Evolutionary conservation across 202 grass and related monocot genomes (phyloP).

Genomic region (Hordeum pubiflorum): DNA sequence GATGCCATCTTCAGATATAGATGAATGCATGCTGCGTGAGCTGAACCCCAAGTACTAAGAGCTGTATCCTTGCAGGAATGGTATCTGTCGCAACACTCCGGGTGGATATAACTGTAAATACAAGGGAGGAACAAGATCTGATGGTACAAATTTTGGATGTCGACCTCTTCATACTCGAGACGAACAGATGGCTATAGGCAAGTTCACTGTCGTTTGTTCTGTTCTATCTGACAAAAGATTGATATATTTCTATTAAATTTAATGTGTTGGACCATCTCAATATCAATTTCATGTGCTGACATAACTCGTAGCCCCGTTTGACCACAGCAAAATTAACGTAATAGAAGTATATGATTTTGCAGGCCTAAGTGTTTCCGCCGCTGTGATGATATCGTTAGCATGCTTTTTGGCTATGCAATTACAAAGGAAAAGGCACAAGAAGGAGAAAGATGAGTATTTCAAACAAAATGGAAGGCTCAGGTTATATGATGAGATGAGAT

Average conservation of each 20-base stretch:
- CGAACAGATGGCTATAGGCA: slow-evolving; percentile 26
- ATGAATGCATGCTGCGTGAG: slow-evolving; percentile 45
- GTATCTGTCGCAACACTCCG: slow-evolving; percentile 31
- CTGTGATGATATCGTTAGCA: background rate
- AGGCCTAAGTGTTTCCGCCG: background rate
- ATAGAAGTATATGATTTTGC: background rate
- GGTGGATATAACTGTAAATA: slow-evolving; percentile 45
- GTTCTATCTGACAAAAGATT: background rate
- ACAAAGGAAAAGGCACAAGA: slow-evolving; percentile 28
- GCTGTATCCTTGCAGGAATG: slow-evolving; percentile 35
- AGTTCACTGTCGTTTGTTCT: background rate
- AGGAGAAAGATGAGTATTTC: slow-evolving; percentile 34
- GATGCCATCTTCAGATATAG: slow-evolving; percentile 33
- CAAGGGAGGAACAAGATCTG: slow-evolving; percentile 8
- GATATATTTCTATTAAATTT: background rate
- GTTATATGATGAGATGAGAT: slow-evolving; percentile 31
- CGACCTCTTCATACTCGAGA: background rate
- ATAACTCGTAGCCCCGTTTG: background rate
- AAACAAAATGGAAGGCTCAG: slow-evolving; percentile 38
- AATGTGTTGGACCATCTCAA: background rate
- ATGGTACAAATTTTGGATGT: slow-evolving; percentile 12
- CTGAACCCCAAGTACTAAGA: slow-evolving; percentile 18
- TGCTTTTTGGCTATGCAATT: slow-evolving; percentile 11
- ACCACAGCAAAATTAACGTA: background rate
- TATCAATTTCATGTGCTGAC: background rate